Evolutionary conservation across 495 filamentous ascomycete species (phyloP).

Genomic region (Jackrogersella multiformis): DNA sequence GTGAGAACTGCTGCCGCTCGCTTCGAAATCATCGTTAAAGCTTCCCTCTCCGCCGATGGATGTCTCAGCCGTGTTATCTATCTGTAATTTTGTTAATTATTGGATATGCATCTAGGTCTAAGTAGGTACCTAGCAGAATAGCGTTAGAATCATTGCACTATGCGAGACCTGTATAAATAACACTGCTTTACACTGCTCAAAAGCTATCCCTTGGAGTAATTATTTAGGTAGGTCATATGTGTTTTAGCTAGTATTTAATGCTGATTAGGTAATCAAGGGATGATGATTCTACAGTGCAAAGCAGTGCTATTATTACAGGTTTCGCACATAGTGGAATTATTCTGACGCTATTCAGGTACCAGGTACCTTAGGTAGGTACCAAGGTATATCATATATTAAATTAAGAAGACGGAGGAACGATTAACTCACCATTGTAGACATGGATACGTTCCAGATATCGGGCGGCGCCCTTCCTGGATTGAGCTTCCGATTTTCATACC

Average conservation of each 20-base stretch:
- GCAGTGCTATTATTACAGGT: no score
- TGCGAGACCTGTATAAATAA: no score
- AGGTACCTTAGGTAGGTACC: no score
- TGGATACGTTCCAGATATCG: constrained; percentile 38
- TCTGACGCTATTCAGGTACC: no score
- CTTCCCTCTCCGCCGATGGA: constrained; percentile 29
- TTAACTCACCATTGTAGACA: constrained; percentile 35
- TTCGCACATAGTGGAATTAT: no score
- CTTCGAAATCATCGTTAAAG: constrained; percentile 29
- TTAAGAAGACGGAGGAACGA: not conserved
- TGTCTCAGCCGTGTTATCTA: constrained; percentile 17
- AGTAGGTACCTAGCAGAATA: not conserved
- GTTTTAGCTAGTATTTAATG: no score
- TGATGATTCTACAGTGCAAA: no score
- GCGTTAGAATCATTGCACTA: no score
- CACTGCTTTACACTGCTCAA: no score
- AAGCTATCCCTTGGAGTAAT: no score
- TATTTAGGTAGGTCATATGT: no score
- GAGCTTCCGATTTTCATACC: constrained; percentile 34
- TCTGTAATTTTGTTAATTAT: constrained; percentile 6
- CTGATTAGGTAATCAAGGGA: no score
- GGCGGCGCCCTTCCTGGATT: constrained; percentile 35
- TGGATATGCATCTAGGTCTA: not conserved
- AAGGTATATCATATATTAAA: not conserved
- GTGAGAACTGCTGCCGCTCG: constrained; percentile 12